phyloP scores from a whole-genome alignment of 1,139 yeast species.

The Williopsis jadinii region DNA sequence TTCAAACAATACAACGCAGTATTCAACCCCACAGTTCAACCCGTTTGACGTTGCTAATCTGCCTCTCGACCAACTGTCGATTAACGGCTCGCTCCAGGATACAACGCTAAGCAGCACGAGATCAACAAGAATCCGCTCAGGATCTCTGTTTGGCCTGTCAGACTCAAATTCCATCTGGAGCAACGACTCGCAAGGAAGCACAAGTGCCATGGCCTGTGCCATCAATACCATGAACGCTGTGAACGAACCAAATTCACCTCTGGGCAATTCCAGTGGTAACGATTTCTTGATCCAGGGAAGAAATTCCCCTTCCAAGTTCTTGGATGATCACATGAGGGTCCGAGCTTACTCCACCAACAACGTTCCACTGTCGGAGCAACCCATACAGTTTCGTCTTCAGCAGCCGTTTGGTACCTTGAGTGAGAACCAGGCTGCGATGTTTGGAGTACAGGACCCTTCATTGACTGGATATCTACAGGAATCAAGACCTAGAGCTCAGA shows the following conservation, averaged over 20 bases:
- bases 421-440: background rate
- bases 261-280: background rate
- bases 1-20: background rate
- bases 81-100: conserved; percentile 3
- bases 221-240: background rate
- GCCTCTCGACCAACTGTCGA: conserved; percentile 18
- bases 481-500: conserved; percentile 36
- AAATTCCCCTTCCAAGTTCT: conserved; percentile 12
- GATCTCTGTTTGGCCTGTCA: conserved; percentile 23
- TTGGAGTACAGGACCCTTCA: too few relatives aligned
- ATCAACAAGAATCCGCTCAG: conserved; percentile 23
- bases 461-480: too few relatives aligned
- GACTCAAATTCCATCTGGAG: conserved; percentile 26
- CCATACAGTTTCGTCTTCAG: conserved; percentile 1
- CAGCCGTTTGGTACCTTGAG: conserved; percentile 7
- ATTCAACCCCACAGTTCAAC: conserved; percentile 24
- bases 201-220: conserved; percentile 1
- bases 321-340: conserved; percentile 21
- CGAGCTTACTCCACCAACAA: conserved; percentile 42
- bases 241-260: conserved; percentile 1
- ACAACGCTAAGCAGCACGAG: conserved; percentile 6
- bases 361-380: conserved; percentile 13
- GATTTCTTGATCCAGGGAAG: conserved; percentile 5
- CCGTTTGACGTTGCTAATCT: background rate
- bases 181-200: conserved; percentile 5